Conservation (phyloP, 1,284 basidiomycete species). For the Sphagnurus paluster region DNA sequence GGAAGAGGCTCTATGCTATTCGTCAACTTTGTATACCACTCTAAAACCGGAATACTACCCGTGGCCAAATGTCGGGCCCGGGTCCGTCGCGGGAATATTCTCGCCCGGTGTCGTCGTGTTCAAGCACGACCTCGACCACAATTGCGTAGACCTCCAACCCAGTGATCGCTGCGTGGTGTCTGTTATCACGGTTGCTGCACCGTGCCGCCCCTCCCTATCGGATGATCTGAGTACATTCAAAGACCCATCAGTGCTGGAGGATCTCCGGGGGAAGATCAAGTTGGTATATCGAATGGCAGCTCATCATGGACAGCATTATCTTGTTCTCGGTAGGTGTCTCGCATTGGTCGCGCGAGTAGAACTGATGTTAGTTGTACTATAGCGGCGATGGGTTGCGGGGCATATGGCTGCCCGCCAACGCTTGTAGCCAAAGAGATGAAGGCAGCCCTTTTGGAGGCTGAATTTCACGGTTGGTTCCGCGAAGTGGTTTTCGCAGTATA, state of each 20-base stretch:
- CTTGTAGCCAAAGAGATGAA: conserved; percentile 46
- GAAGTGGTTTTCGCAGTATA: conserved; percentile 44
- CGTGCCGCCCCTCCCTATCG: conserved; percentile 31
- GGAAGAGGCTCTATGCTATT: conserved; percentile 48
- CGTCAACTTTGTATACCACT: conserved; percentile 45
- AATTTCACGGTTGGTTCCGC: conserved; percentile 46
- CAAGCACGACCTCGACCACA: conserved; percentile 44
- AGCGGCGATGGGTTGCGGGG: conserved; percentile 50
- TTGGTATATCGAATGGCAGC: conserved; percentile 46
- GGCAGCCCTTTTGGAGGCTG: conserved; percentile 37
- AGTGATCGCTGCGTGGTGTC: conserved; percentile 37
- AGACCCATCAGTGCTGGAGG: conserved; percentile 29
- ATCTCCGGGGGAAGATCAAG: conserved; percentile 41
- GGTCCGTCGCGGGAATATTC: conserved; percentile 40
- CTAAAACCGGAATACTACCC: conserved; percentile 43
- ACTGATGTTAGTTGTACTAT: background rate
- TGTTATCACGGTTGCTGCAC: conserved; percentile 46
- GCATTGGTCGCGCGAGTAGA: background rate
- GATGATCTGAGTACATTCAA: conserved; percentile 28
- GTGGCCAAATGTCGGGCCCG: conserved; percentile 45
- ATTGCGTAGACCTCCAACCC: conserved; percentile 35
- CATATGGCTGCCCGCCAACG: conserved; percentile 40
- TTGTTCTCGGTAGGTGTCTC: conserved; percentile 38
- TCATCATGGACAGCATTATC: conserved; percentile 33
- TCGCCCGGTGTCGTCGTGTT: conserved; percentile 48